Base-by-base conservation (phyloP, 2,329 filamentous ascomycete genomes). In the Arthrocladium fulminans region DNA sequence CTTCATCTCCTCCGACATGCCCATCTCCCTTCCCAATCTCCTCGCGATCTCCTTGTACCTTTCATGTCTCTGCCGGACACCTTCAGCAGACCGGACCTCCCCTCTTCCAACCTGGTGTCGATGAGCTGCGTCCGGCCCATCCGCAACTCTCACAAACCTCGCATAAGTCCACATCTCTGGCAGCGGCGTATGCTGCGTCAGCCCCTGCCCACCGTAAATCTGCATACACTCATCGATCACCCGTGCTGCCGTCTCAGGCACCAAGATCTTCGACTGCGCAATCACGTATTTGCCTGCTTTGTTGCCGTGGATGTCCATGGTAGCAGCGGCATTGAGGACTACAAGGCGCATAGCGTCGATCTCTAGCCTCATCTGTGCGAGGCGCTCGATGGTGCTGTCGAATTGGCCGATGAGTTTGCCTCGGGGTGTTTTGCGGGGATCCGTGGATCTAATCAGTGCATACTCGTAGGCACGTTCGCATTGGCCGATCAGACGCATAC, bases 61-160 rank as follows among this genome's bases (percentile, higher is more conserved):
- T 15, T 39, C 10, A 49, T 51, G 40, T 29, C 37, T 48, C 27
- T 24, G 17, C 19, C 23, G 34, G 25, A 45, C 17, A 22, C 10
- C 23, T 5, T 49, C 47, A 22, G 43, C 45, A 17, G 23, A 43
- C 34, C 54, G 54, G 27, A 55, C 30, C 39, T 55, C 45, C 42
- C 54, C 53, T 27, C 53, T 37, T 1, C 76, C 58, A 67, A 67
- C 57, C 67, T 63, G 55, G 62, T 66, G n/a, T 65, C 85, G 67
- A 65, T 88, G 88, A 52, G 94, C 88, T 76, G 94, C 88, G 65
- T 94, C 88, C 0, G 88, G 88, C 2, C 88, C 88, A 66, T 94
- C 88, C 1, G 84, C 86, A 53, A 90, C 74, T 55, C 83, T 73
- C 63, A 89, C 73, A 7, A 86, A 89, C 54, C 86, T 71, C 60